Evolutionary conservation across 2,329 filamentous ascomycete genomes (phyloP), one percentile per base, ranked within the genome.

Genomic region (Hypoxylon sp.): DNA sequence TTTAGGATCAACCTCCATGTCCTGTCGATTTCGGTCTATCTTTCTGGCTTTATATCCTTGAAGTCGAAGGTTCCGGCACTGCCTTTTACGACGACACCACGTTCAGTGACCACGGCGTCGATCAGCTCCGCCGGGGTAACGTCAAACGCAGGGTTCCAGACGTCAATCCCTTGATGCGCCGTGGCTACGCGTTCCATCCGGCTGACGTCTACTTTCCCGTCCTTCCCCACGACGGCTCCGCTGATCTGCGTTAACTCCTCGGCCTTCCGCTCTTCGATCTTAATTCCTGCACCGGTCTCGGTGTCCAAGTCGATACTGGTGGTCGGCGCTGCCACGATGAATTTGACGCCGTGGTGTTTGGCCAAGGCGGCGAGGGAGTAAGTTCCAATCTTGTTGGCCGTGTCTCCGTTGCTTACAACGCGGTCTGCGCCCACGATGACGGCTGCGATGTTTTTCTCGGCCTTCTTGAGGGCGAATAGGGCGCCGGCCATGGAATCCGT

Each of bases 71-170:
- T 78, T 1, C 91, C 92, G 55, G 88, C 81, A 2, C 77, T 72
- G 41, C 84, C 85, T 79, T 94, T 96, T 69, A 92, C 88, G 2
- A 96, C 87, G 6, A 92, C 90, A 0, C 94, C 94, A 67, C 89
- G 87, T 77, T 99, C 95, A 0, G 95, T 99, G 63, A 98, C 91
- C 55, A 99, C 89, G 2, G 90, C 92, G 74, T 99, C 95, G 64
- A 99, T 97, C 49, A 97, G 78, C 62, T 86, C 85, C 31, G 90
- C 86, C 0, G 95, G 94, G 8, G 95, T 99, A 27, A 99, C 91
- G 71, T 99, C 95, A 72, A 99, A 99, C 0, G 92, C 90, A 26
- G 95, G 95, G 73, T 99, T 99, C 93, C 95, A 99, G 7, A 98
- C 92, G 35, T 84, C 80, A 61, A 98, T 92, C 1, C 86, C 86